Evolutionary conservation across 2,329 filamentous ascomycete genomes (phyloP), one percentile per base, ranked within the genome.

Genomic region (Monilinia laxa): DNA sequence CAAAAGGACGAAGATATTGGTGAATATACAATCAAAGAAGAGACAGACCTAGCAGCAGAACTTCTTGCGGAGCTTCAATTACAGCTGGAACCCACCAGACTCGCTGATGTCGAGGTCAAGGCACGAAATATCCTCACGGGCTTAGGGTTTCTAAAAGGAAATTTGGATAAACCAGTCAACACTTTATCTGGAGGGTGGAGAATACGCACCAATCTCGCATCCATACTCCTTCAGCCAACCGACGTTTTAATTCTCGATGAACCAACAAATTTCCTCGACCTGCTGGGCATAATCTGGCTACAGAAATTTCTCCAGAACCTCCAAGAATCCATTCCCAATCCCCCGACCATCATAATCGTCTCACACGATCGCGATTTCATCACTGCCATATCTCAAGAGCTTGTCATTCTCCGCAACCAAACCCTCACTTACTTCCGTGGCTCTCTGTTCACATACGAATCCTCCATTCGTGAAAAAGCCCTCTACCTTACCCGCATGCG

Each of bases 361-460:
- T 95, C 92, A 0, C 92, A 96, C 78, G 92, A 96, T 76, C 85
- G 92, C 20, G 89, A 90, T 71, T 96, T 96, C 74, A 85, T 89
- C 58, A 89, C 92, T 62, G 84, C 88, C 0, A 89, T 92, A 69
- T 92, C 89, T 11, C 83, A 87, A 68, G 90, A 96, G 76, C 83
- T 94, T 2, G 82, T 96, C 28, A 86, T 96, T 45, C 79, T 96
- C 25, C 87, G 88, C 40, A 89, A 94, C 66, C 87, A 91, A 72
- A 81, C 82, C 20, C 81, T 96, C 0, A 85, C 86, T 2, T 89
- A 89, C 66, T 95, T 95, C 77, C 87, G 88, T 58, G 92, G 92
- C 1, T 89, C 90, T 67, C 80, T 96, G 0, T 83, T 87, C 0
- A 84, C 86, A 0, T 96, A 92, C 75, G 90, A 94, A 73, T 78